These are phyloP conservation scores for Russula sp. DNA, from an alignment of 768 basidiomycete species.

Conservation along the genomic window DNA sequence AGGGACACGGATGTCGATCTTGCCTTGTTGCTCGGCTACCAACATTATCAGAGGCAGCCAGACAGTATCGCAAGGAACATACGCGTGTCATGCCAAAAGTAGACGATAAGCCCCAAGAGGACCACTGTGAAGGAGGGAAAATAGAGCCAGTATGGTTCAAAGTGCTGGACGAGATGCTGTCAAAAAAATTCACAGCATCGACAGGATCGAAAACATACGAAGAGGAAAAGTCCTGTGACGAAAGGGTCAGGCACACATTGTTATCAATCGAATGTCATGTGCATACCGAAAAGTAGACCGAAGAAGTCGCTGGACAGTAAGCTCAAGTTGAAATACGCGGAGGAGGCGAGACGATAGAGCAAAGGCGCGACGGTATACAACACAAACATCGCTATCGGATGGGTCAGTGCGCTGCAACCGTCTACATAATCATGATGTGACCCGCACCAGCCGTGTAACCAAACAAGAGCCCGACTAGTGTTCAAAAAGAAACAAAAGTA, in stretches of 20 bases:
- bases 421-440: background rate
- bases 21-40: constrained; percentile 68
- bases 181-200: background rate
- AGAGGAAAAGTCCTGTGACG: constrained; percentile 42
- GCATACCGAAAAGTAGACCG: constrained; percentile 63
- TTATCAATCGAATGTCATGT: background rate
- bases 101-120: constrained; percentile 64
- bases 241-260: background rate
- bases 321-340: constrained; percentile 79
- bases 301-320: constrained; percentile 86
- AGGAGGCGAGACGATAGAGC: constrained; percentile 79
- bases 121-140: constrained; percentile 72
- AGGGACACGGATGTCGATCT: constrained; percentile 50
- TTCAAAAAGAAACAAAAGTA: background rate
- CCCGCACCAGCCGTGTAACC: constrained; percentile 42
- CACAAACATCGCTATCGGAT: constrained; percentile 60
- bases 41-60: background rate
- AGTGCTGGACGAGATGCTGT: constrained; percentile 44
- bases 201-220: constrained; percentile 31
- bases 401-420: background rate
- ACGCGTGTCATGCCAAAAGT: constrained; percentile 86
- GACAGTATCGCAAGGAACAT: constrained; percentile 29
- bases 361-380: constrained; percentile 83
- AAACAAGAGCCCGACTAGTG: constrained; percentile 42
- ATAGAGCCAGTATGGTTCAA: constrained; percentile 81